Percentiles rank a stretch among this genome's conserved stretches.
Evolutionary conservation across 176 grass and related monocot species (phyloP).

Genomic region (Coix lacrymajobi): DNA sequence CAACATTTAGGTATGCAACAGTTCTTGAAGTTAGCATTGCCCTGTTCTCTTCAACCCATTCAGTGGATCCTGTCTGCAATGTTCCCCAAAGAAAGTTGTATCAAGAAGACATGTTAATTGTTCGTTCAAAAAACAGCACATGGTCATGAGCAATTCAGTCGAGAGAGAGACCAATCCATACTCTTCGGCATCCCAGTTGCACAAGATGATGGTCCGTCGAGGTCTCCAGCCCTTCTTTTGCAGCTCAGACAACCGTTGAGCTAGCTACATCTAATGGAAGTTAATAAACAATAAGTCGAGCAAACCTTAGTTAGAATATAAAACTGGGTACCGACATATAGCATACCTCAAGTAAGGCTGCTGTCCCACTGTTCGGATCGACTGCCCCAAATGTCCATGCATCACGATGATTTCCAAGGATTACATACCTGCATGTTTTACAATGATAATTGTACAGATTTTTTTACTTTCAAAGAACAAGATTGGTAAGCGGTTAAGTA

Average conservation of each 20-base stretch:
- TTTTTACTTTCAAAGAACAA: not conserved
- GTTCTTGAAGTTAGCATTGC: conserved; percentile 63
- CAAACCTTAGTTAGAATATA: not conserved
- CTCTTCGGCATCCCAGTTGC: conserved; percentile 93
- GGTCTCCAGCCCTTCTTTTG: conserved; percentile 87
- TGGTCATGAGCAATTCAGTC: not conserved
- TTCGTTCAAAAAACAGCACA: not conserved
- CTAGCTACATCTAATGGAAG: conserved; percentile 58
- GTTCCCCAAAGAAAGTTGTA: not conserved
- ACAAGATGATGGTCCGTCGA: conserved; percentile 82
- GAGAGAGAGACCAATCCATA: conserved; percentile 61
- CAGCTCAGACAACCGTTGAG: conserved; percentile 64
- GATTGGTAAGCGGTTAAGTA: not conserved
- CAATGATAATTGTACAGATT: not conserved
- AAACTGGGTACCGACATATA: not conserved
- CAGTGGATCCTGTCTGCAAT: conserved; percentile 82
- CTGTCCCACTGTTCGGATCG: conserved; percentile 92
- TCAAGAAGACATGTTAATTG: not conserved
- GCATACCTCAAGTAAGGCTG: conserved; percentile 85
- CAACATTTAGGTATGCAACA: conserved; percentile 82
- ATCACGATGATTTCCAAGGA: conserved; percentile 95
- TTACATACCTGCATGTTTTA: conserved; percentile 54
- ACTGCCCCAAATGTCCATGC: conserved; percentile 91
- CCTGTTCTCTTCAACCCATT: conserved; percentile 94
- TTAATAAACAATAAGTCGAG: not conserved